Base-by-base conservation (phyloP, 2,329 filamentous ascomycete species). In the Trichoderma harzianum region DNA sequence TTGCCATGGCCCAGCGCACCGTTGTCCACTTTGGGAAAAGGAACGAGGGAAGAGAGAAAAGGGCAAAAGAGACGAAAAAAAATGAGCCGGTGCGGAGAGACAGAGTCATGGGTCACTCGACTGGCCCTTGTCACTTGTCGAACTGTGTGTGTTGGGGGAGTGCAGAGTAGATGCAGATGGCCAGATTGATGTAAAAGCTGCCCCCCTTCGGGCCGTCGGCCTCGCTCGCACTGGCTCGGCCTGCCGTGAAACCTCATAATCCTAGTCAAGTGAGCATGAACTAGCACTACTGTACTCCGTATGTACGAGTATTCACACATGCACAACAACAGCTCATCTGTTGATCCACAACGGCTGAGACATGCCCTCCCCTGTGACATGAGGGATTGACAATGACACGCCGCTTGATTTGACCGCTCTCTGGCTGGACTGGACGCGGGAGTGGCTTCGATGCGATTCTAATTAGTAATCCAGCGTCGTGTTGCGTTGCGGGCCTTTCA, bases 401-500 rank as follows among this genome's bases (percentile, higher is more conserved):
- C 36, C 65, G 55, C 36, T 39, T 47, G 55, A 21, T 24, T 60
- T 47, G 55, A 43, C 53, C 63, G 47, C 47, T 55, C n/a, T 28
- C 53, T 57, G 24, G 24, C 43, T 47, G 53, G 36, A 18, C 16
- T 55, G n/a, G 21, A 53, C 21, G 14, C 21, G 51, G 43, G 66
- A 24, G 30, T 53, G 36, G 34, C 32, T 70, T 70, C 69, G 69
- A 71, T 60, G 12, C 6, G 51, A 71, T 71, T 71, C 69, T 21
- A 71, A 71, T 67, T 71, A 71, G 61, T 70, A 70, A 70, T 28
- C 66, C n/a, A 36, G 24, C 26, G 30, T 51, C n/a, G 43, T 51
- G 36, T 39, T 39, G 36, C 36, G 43, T 21, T 51, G 43, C 60
- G 60, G 60, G 34, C 30, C 30, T 28, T 43, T 43, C 34, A 63